Evolutionary conservation across 2,329 filamentous ascomycete genomes (phyloP), one percentile per base, ranked within the genome.

Genomic region (Pseudogymnoascus sp.): DNA sequence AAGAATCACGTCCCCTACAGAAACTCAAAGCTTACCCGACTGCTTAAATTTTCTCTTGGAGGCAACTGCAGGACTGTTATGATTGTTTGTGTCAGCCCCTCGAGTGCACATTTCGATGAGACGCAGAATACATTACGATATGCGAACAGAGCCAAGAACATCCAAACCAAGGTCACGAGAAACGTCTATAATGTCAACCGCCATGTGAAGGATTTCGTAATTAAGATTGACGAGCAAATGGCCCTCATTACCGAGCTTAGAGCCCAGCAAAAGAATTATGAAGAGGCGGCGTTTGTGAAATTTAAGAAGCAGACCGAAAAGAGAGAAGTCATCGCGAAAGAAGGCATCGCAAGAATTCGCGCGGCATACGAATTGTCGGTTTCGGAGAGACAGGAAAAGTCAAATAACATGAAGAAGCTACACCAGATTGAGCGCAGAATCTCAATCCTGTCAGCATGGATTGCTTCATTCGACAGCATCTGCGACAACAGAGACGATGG

Each of bases 181-280:
- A 99, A 99, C 74, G 93, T 98, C 23, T 99, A 96, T 79, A 99
- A 99, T 75, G 95, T 99, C 68, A 97, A 99, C 75, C 90, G 95
- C 67, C 95, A 99, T 77, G 95, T 99, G 72, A 99, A 99, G 80
- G 95, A 99, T 77, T 99, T 96, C 78, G 79, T 99, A 75, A 95
- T 97, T 80, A 98, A 98, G 83, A 99, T 99, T 71, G 93, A 99
- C 73, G 95, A 99, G 78, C 93, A 99, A 75, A 93, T 96, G 83
- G 89, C 87, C n/a, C 78, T 97, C 73, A 99, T 99, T 76, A 96
- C 96, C 70, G 93, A 98, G 75, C 84, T 99, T 63, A 92, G 95
- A 78, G 90, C 90, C 25, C 91, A 97, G 75, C 92, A 96, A 73
- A 96, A 92, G 75, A 90, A 98, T 64, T 88, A 88, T 4, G 95